Conservation (phyloP, 139 green algal species). For the Penium margaritaceum region DNA sequence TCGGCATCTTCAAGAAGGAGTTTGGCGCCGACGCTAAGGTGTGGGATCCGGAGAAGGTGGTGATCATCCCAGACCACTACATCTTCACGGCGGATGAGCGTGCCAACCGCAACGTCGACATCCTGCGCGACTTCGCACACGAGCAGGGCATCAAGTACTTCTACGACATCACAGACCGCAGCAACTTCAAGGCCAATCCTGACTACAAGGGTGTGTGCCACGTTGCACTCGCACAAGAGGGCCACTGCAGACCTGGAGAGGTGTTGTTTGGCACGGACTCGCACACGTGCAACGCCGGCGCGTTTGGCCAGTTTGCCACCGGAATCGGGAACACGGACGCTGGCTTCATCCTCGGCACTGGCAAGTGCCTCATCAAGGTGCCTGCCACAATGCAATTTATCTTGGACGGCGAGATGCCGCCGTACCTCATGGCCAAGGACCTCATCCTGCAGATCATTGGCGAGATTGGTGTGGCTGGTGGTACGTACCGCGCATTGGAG, state of each 20-base stretch:
- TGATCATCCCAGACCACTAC: slow-evolving; percentile 95
- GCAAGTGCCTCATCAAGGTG: slow-evolving; percentile 92
- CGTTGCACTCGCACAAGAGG: slow-evolving; percentile 81
- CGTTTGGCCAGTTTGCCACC: slow-evolving; percentile 91
- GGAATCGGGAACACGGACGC: slow-evolving; percentile 92
- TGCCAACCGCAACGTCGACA: slow-evolving; percentile 93
- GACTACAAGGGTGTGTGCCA: slow-evolving; percentile 96
- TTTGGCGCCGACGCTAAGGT: slow-evolving; percentile 83
- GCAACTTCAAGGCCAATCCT: slow-evolving; percentile 82
- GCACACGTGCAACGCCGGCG: slow-evolving; percentile 92
- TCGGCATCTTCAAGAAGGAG: slow-evolving; percentile 90
- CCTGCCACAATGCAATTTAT: slow-evolving; percentile 86
- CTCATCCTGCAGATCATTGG: slow-evolving; percentile 90
- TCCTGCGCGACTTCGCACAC: slow-evolving; percentile 70
- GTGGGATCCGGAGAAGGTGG: slow-evolving; percentile 80
- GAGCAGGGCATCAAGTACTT: slow-evolving; percentile 96
- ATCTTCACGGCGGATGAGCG: slow-evolving; percentile 88
- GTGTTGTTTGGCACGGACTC: slow-evolving; percentile 94
- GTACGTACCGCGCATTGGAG: slow-evolving; percentile 66
- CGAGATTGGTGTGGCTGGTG: slow-evolving; percentile 75
- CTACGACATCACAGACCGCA: slow-evolving; percentile 85
- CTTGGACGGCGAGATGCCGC: slow-evolving; percentile 87
- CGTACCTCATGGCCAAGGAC: slow-evolving; percentile 83
- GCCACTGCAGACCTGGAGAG: slow-evolving; percentile 64
- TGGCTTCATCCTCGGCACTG: slow-evolving; percentile 90